Base-by-base conservation (phyloP, 2,329 filamentous ascomycete genomes). In the Pleoardoris graminearum region DNA sequence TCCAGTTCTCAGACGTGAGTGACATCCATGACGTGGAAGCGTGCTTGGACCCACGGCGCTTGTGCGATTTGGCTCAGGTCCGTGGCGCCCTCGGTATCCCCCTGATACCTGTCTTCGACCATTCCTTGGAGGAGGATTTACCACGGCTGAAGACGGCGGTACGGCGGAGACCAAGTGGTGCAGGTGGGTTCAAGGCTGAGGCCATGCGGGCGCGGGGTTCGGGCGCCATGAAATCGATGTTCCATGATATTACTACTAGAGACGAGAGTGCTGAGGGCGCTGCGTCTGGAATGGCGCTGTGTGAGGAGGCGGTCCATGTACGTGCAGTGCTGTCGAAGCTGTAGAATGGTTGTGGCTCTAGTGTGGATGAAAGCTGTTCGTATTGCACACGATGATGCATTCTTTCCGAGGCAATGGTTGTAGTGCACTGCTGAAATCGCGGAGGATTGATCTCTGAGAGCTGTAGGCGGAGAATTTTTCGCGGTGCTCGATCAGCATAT, bases 51-150 rank as follows among this genome's bases (percentile, higher is more conserved):
- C 80, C 81, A 84, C 1, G 69, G 60, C 7, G 57, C 50, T 3
- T 51, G 12, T 11, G 23, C 17, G 27, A 62, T 37, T 30, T 59
- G 53, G 14, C 14, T 47, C 11, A 63, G 52, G 23, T 62, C 58
- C 7, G 51, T 49, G 1, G 54, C 53, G 8, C 35, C 12, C 11
- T 42, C 19, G 17, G 39, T n/a, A 27, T 27, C 6, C 25, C 6
- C 25, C 33, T 36, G 33, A 16, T 12, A 17, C 12, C 14, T 22
- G 35, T 21, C 21, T 44, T 66, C 59, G 11, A 74, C 66, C 70
- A 81, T 82, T 62, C 83, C 81, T 51, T 82, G 79, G 2, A 84
- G 67, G 65, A 79, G 77, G 53, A 83, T 75, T n/a, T 12, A 82
- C 65, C 3, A 65, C 53, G 0, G 76, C 68, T 10, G 55, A 58